Conservation (phyloP, 371 early-diverging fungal species). For the Globomyces sp. region DNA sequence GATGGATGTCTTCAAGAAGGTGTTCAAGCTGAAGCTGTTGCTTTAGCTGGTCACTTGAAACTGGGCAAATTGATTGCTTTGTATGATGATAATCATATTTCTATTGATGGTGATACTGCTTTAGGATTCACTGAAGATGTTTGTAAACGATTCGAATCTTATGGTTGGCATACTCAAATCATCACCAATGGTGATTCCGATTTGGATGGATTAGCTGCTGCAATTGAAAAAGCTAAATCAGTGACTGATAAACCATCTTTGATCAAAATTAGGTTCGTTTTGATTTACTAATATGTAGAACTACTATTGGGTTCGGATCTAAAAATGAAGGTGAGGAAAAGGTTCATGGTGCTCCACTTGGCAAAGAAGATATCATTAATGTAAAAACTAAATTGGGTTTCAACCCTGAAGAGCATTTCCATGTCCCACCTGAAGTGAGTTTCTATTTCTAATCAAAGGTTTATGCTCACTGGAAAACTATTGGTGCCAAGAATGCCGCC, state of each 20-base stretch:
- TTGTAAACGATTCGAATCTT: constrained; percentile 82
- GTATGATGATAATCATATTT: constrained; percentile 97
- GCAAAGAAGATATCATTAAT: constrained; percentile 75
- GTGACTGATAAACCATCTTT: constrained; percentile 86
- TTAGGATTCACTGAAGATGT: constrained; percentile 96
- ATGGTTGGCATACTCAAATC: constrained; percentile 85
- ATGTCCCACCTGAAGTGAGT: constrained; percentile 56
- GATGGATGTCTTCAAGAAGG: constrained; percentile 99
- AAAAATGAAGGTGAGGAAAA: constrained; percentile 84
- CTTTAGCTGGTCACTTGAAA: constrained; percentile 96
- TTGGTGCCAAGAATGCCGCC: constrained; percentile 60
- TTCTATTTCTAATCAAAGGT: constrained; percentile 69
- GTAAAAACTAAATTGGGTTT: constrained; percentile 87
- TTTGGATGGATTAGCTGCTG: constrained; percentile 64
- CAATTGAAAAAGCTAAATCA: constrained; percentile 76
- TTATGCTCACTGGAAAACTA: constrained; percentile 52
- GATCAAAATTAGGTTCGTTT: constrained; percentile 62
- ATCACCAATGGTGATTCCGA: constrained; percentile 87
- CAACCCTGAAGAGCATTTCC: constrained; percentile 70
- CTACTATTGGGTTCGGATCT: constrained; percentile 80
- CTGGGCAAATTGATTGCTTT: constrained; percentile 95
- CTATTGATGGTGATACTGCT: constrained; percentile 91
- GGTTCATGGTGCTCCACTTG: constrained; percentile 85
- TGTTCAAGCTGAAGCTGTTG: constrained; percentile 94
- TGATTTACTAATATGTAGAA: constrained; percentile 20